phyloP scores from a whole-genome alignment of 1,284 basidiomycete genomes.

The Cryptococcus neoformans region DNA sequence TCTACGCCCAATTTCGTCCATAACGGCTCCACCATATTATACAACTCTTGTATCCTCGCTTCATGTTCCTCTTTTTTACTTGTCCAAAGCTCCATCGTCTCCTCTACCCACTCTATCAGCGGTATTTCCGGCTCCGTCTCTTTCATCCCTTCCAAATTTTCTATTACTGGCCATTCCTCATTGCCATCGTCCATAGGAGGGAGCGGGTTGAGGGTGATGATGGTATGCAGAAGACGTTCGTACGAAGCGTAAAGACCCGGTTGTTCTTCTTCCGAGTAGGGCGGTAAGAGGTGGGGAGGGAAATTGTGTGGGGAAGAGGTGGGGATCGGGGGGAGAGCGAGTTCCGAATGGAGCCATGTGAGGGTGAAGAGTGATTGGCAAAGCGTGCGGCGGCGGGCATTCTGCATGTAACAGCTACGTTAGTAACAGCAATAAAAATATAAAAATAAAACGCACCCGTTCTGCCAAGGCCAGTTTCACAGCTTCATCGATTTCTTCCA shows the following conservation, averaged over 20 bases:
- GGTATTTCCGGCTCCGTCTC: slow-evolving; percentile 44
- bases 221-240: slow-evolving; percentile 22
- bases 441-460: slow-evolving; percentile 23
- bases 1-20: slow-evolving; percentile 42
- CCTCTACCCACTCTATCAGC: slow-evolving; percentile 38
- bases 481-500: slow-evolving; percentile 27
- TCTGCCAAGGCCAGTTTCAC: slow-evolving; percentile 32
- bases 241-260: slow-evolving; percentile 30
- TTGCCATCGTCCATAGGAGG: slow-evolving; percentile 9
- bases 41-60: slow-evolving; percentile 42
- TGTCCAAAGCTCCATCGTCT: slow-evolving; percentile 39
- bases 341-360: slow-evolving; percentile 41
- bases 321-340: slow-evolving; percentile 30
- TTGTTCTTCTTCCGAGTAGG: slow-evolving; percentile 22
- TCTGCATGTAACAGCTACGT: slow-evolving; percentile 25
- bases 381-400: slow-evolving; percentile 27
- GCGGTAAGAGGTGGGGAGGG: slow-evolving; percentile 32
- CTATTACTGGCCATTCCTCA: slow-evolving; percentile 27
- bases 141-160: slow-evolving; percentile 33
- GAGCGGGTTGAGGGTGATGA: slow-evolving; percentile 24
- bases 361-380: slow-evolving; percentile 37
- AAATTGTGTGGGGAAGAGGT: slow-evolving; percentile 25
- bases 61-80: slow-evolving; percentile 37
- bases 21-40: slow-evolving; percentile 45
- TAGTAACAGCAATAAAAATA: slow-evolving; percentile 10